phyloP scores from a whole-genome alignment of 257 asterid species.

The Eucommia ulmoides region DNA sequence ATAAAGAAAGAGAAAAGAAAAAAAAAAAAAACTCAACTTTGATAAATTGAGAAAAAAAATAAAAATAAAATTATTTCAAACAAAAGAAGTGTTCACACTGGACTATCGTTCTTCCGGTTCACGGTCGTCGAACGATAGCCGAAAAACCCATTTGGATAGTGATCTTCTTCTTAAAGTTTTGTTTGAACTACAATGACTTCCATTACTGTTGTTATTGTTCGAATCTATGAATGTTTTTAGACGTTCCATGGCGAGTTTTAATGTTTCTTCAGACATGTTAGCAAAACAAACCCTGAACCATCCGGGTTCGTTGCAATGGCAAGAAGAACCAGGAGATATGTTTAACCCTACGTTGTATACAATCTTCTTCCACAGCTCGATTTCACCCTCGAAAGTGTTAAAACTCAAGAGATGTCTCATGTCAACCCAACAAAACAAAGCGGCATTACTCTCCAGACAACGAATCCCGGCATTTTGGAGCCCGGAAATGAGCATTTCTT shows the following conservation, averaged over 20 bases:
- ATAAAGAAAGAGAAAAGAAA: conserved; percentile 3
- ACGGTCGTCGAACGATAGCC: conserved; percentile 51
- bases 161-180: conserved; percentile 32
- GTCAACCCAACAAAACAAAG: conserved; percentile 78
- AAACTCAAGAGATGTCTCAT: conserved; percentile 54
- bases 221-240: conserved; percentile 29
- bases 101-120: conserved; percentile 45
- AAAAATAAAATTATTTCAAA: neutral
- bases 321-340: conserved; percentile 79
- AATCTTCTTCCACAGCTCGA: conserved; percentile 69
- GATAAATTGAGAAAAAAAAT: conserved; percentile 20
- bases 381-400: conserved; percentile 43
- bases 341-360: conserved; percentile 73
- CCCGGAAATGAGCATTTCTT: conserved; percentile 42
- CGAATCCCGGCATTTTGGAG: conserved; percentile 33
- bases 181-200: conserved; percentile 9
- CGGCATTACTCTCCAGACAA: conserved; percentile 59
- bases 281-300: conserved; percentile 86
- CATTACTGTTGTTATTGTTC: neutral
- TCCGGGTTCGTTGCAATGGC: conserved; percentile 75
- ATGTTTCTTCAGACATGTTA: conserved; percentile 62
- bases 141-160: conserved; percentile 60
- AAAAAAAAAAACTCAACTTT: conserved; percentile 19
- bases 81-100: neutral
- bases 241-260: conserved; percentile 49